Base-by-base conservation (phyloP, 1,284 basidiomycete species). In the Heliocybe sulcata region DNA sequence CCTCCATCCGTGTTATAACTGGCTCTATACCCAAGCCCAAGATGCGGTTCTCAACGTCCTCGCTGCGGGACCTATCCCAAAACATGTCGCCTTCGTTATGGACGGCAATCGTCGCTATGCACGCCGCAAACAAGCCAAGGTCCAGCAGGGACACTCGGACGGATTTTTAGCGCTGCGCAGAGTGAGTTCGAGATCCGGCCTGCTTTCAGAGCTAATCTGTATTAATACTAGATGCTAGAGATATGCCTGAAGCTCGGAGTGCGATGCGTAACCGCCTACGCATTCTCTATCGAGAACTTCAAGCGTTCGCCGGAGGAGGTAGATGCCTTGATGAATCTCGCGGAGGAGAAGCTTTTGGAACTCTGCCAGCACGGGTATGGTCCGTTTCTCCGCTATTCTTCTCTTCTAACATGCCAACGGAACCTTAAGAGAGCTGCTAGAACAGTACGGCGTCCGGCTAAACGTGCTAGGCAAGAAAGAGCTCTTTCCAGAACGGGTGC, bases 251-350 rank as follows among this genome's bases (percentile, higher is more conserved):
- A 80, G 9, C 76, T 98, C 19, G 74, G 82, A 20, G 81, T 98
- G 52, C 79, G 75, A 55, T 92, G 89, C 58, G 94, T 99, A 22
- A 90, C 92, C 1, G 92, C 92, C 10, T 99, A 97, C 65, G 94
- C 94, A 2, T 99, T 99, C 70, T 85, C 95, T 1, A 96, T 99
- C 57, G 94, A 98, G 67, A 99, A 99, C 72, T 99, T 99, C 73
- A 91, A 90, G 60, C 80, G 97, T n/a, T 79, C 87, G 1, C 74
- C 81, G 54, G 84, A 86, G 6, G 97, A 99, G 69, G 94, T 99
- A 1, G 82, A 88, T 35, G 85, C 86, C 4, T 74, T 99, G 58
- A 95, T 99, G 93, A 70, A 76, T 19, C 73, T 99, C 45, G 92
- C 92, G 0, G 85, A 90, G 66, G 79, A 82, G n/a, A 85, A 89